Base-by-base conservation (phyloP, 2,329 filamentous ascomycete species). In the Trichoderma oligosporum region DNA sequence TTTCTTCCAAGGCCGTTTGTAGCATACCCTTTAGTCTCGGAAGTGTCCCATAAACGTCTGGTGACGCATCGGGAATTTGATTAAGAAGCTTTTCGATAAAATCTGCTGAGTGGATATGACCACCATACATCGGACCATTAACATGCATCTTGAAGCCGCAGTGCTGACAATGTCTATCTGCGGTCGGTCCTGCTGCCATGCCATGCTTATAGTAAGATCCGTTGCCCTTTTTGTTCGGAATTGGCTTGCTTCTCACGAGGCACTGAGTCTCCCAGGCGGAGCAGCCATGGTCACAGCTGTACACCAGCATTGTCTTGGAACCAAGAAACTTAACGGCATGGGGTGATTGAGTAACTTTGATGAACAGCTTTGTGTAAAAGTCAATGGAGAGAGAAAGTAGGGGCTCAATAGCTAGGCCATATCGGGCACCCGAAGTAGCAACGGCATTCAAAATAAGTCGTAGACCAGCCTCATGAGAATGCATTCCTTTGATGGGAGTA, bases 371-470 rank as follows among this genome's bases (percentile, higher is more conserved):
- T 18, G 87, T 85, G 69, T 99, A 99, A 71, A 95, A 99, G 72
- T 99, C 94, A 61, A 97, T 96, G 2, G 91, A 97, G 1, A 99
- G 81, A 5, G 91, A 96, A 9, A 99, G 81, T 4, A 97, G 80
- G 0, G 94, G 94, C 71, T 97, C 92, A 58, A 97, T 91, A 0
- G 89, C 80, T 39, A 97, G 77, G 1, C 94, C 93, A 64, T 99
- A 95, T 61, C 86, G 86, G 14, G 87, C 89, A 3, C 91, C 94
- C 1, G 90, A 82, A 0, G 85, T 83, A 2, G 92, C 88, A 58
- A 97, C 83, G 3, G 87, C 83, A 68, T 97, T 84, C 11, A 99
- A 74, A 49, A 99, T 89, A 8, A 99, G 78, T 4, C 94, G 87
- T 53, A 99, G 73, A 1, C 93, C 94, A 29, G 83, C 91, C 74